Conservation (phyloP, 2,329 filamentous ascomycete species). For the Colletotrichum euphorbiae region DNA sequence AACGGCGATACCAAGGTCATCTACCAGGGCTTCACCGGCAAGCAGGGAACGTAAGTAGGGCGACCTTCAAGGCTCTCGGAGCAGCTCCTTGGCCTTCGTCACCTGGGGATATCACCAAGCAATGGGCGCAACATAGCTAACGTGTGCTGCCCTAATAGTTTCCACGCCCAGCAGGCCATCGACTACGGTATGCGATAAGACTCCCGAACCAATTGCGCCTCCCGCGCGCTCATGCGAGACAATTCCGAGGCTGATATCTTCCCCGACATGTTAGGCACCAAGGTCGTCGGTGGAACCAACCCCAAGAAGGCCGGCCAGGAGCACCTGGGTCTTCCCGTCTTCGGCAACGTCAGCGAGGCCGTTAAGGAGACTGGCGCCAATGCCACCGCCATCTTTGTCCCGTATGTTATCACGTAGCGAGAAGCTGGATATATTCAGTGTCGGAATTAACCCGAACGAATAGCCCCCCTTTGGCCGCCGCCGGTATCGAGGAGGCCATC, state of each 20-base stretch:
- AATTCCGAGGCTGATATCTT: conserved; percentile 46
- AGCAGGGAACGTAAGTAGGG: conserved; percentile 86
- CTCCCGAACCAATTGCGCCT: conserved; percentile 20
- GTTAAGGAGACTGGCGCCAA: conserved; percentile 91
- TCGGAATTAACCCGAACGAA: conserved; percentile 53
- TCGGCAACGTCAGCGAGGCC: conserved; percentile 87
- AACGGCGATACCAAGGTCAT: conserved; percentile 93
- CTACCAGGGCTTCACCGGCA: conserved; percentile 97
- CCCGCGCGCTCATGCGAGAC: neutral
- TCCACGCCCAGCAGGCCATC: conserved; percentile 97
- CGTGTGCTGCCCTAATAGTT: conserved; percentile 64
- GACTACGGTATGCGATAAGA: conserved; percentile 81
- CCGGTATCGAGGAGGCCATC: conserved; percentile 97
- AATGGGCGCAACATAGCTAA: conserved; percentile 18
- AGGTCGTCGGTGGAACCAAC: conserved; percentile 98
- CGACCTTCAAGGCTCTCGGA: conserved; percentile 12
- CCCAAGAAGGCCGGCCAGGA: conserved; percentile 95
- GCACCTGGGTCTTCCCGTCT: conserved; percentile 93
- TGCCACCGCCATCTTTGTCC: conserved; percentile 95
- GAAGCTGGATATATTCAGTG: conserved; percentile 57
- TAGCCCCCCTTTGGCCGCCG: conserved; percentile 90
- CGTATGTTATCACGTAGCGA: conserved; percentile 70
- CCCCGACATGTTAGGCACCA: conserved; percentile 75
- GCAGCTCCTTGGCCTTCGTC: conserved; percentile 13
- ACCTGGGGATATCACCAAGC: conserved; percentile 5